A percentile compares a stretch with the other conserved stretches of the same genome.
phyloP scores from a whole-genome alignment of 371 early-diverging fungal genomes.

The Mucor saturninus region DNA sequence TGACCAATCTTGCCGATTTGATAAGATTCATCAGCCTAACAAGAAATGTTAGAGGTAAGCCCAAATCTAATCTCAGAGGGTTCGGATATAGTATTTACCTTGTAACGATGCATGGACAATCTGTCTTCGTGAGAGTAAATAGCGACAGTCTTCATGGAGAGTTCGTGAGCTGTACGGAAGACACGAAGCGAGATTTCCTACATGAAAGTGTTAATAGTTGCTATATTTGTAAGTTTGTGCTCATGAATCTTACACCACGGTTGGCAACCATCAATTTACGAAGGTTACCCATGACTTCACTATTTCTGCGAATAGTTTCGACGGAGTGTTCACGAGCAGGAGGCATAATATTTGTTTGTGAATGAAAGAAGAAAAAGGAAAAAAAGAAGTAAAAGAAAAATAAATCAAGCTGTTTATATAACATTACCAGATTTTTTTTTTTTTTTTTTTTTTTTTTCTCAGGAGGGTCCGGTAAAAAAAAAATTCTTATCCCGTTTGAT shows the following conservation, averaged over 20 bases:
- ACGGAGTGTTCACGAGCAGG: constrained; percentile 61
- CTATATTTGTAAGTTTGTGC: neutral
- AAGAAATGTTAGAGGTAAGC: neutral
- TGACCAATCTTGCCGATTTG: constrained; percentile 85
- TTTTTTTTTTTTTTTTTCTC: constrained; percentile 13
- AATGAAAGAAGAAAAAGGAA: constrained; percentile 11
- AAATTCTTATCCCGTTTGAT: constrained; percentile 5
- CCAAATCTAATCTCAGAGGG: no score
- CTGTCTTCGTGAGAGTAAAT: constrained; percentile 92
- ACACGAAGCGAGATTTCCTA: constrained; percentile 93
- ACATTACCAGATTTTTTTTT: neutral
- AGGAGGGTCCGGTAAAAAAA: neutral
- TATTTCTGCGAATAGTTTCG: constrained; percentile 66
- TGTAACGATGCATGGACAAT: constrained; percentile 91
- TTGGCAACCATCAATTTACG: constrained; percentile 69
- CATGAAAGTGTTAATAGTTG: neutral
- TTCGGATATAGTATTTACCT: constrained; percentile 50
- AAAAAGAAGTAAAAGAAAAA: constrained; percentile 14
- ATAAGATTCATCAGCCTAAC: constrained; percentile 89
- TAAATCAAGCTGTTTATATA: neutral
- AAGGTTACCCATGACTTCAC: constrained; percentile 54
- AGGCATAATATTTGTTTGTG: constrained; percentile 16
- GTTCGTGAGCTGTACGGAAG: constrained; percentile 90
- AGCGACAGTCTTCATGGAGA: constrained; percentile 88
- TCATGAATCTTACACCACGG: constrained; percentile 58